Base-by-base conservation (phyloP, 352 stramenopile species). In the Pythium folliculosum region DNA sequence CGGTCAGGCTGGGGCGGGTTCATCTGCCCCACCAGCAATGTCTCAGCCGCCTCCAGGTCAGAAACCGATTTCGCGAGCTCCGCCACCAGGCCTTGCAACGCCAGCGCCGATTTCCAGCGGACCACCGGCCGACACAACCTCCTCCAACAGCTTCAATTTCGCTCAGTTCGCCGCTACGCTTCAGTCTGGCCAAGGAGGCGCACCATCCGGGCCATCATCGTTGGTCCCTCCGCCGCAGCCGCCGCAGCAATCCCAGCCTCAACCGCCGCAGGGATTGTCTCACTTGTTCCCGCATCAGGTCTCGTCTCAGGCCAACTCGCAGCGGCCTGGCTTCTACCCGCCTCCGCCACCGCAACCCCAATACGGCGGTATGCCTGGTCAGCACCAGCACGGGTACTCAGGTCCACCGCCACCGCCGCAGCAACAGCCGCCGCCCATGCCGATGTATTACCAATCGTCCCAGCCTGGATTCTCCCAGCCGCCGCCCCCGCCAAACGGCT, bases 61-160 rank as follows among this genome's bases (percentile, higher is more conserved):
- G 17, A 30, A 30, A 32, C 23, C 32, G 7, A 53, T 23, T 1
- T 14, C 57, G 14, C 57, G 45, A 2, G 38, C 27, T 3, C 50
- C 51, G 40, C 55, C 63, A 12, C 63, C 63, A 47, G 62, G 62
- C 25, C 35, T 67, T 7, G 30, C 55, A 44, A 49, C 63, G 17
- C 19, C 16, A 17, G n/a, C 35, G 17, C 10, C 57, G 21, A n/a
- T 38, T 30, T 40, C 17, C 19, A 32, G 23, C 2, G 32, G 37
- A 19, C 40, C 19, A 16, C 17, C 50, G 1, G 9, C 32, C 16
- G 50, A 43, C 8, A 19, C 38, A 47, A 1, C 51, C 4, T 23
- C 60, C 25, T 27, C 66, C 9, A 61, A 50, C n/a, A 63, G 27
- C n/a, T 74, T 74, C 51, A 63, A 73, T 44, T 73, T 73, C 57